A percentile compares a stretch with the other conserved stretches of the same genome.
phyloP scores from a whole-genome alignment of 139 green algal species.

The Edaphochlamys debaryana region DNA sequence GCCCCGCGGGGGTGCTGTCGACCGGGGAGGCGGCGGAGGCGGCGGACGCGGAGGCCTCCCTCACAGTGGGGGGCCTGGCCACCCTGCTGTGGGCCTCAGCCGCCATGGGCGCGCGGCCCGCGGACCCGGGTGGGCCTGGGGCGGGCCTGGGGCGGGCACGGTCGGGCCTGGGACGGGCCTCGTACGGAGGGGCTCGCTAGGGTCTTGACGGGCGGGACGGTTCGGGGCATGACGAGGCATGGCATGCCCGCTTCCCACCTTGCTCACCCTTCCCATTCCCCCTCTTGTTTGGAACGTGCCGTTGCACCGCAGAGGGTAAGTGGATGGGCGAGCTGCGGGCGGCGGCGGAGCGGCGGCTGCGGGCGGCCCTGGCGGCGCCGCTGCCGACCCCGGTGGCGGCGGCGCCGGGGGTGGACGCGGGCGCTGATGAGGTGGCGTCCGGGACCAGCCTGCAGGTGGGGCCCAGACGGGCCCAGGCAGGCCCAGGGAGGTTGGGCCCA shows the following conservation, averaged over 20 bases:
- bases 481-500: no score
- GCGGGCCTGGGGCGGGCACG: neutral
- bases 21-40: constrained; percentile 14
- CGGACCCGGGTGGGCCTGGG: neutral
- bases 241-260: no score
- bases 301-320: neutral
- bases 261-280: no score
- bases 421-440: neutral
- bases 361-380: constrained; percentile 6
- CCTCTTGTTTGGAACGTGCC: no score
- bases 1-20: neutral
- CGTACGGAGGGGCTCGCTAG: no score
- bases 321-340: constrained; percentile 9
- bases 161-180: no score
- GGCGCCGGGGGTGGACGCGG: neutral
- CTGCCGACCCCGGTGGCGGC: neutral
- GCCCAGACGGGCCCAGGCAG: no score
- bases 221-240: no score
- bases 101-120: constrained; percentile 1
- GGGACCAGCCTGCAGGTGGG: neutral
- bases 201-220: no score
- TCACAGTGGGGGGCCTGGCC: constrained; percentile 8
- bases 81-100: constrained; percentile 29
- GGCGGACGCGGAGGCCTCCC: constrained; percentile 32
- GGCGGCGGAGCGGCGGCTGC: constrained; percentile 3